phyloP scores from a whole-genome alignment of 495 filamentous ascomycete species.

The Paragyromitra xinjiangensis region DNA sequence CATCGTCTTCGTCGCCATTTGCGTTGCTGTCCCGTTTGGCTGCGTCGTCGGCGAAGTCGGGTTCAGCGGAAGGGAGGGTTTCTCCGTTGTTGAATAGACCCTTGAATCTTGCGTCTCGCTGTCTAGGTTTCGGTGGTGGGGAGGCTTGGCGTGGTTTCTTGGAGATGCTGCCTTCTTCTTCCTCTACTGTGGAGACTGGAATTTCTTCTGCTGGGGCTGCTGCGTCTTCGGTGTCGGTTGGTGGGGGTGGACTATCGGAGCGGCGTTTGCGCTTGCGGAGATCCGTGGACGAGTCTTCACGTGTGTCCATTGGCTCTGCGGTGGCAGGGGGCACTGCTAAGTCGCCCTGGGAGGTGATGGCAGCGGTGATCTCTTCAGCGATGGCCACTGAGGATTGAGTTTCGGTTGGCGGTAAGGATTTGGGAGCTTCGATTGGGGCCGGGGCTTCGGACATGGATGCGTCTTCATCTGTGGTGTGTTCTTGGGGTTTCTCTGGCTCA shows the following conservation, averaged over 20 bases:
- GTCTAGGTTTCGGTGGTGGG: conserved; percentile 38
- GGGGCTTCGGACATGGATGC: conserved; percentile 36
- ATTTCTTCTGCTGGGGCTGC: background rate
- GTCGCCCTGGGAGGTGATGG: conserved; percentile 20
- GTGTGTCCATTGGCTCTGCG: conserved; percentile 55
- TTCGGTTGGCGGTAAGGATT: background rate
- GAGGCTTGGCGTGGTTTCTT: conserved; percentile 50
- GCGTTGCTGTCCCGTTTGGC: conserved; percentile 17
- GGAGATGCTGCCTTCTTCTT: conserved; percentile 16
- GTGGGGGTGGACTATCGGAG: conserved; percentile 72
- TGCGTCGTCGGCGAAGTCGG: conserved; percentile 29
- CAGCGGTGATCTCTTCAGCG: conserved; percentile 17
- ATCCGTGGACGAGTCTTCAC: conserved; percentile 64
- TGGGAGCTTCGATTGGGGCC: background rate
- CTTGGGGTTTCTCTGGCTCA: conserved; percentile 11
- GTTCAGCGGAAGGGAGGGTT: conserved; percentile 41
- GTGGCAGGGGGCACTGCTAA: conserved; percentile 38
- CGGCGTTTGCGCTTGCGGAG: conserved; percentile 76
- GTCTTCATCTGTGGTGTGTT: conserved; percentile 20
- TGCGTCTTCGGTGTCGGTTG: conserved; percentile 55
- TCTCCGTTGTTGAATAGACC: conserved; percentile 62
- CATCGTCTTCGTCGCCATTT: conserved; percentile 47
- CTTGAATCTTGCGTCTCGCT: conserved; percentile 65
- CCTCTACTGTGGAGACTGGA: background rate
- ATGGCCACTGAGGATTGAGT: conserved; percentile 8